These are phyloP conservation scores for Pichia phayaonensis DNA, from an alignment of 805 yeast species.

Conservation along the genomic window DNA sequence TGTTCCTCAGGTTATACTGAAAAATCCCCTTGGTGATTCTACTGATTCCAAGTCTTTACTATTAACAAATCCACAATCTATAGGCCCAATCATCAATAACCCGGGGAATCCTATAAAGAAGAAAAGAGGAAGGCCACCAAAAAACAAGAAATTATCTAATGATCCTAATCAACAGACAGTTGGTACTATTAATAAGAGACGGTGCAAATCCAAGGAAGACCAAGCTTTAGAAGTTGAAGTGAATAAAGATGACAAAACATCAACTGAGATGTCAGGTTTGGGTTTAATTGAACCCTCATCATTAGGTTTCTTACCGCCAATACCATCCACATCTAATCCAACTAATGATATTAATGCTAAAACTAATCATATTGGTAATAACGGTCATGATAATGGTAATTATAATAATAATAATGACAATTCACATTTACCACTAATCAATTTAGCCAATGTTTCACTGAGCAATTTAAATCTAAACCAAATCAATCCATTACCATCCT, in stretches of 20 bases:
- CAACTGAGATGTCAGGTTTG: background rate
- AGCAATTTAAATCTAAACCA: constrained; percentile 2
- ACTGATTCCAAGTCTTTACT: background rate
- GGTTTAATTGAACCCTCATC: background rate
- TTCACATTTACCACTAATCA: constrained; percentile 3
- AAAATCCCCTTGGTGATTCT: background rate
- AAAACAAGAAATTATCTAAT: background rate
- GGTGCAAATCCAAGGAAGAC: background rate
- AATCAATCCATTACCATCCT: constrained; percentile 3
- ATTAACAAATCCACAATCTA: background rate
- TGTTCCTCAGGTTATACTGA: background rate
- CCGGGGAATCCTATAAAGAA: background rate
- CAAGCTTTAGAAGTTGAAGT: background rate
- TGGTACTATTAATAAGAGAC: background rate
- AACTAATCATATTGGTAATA: background rate
- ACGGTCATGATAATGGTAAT: background rate
- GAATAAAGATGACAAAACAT: background rate
- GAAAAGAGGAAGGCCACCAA: constrained; percentile 5
- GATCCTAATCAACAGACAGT: too few species aligned
- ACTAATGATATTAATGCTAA: background rate
- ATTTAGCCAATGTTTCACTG: constrained; percentile 7
- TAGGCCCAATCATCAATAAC: background rate
- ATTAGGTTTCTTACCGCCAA: background rate
- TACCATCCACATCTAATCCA: background rate
- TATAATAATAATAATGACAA: background rate